These are phyloP conservation scores for Chiua virens DNA, from an alignment of 768 basidiomycete genomes.

Conservation along the genomic window DNA sequence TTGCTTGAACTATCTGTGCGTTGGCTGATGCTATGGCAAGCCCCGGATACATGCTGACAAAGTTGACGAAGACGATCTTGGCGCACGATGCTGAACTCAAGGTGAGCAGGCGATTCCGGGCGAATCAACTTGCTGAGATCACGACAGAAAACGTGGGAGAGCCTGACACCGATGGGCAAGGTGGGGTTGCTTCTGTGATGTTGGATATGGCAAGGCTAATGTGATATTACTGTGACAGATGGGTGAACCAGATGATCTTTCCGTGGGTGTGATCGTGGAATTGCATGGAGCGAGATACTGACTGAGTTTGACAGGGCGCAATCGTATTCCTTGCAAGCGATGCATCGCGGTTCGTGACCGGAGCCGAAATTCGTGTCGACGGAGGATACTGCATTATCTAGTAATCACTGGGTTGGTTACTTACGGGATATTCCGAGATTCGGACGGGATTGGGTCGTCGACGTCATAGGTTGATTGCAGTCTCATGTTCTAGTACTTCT, in stretches of 20 bases:
- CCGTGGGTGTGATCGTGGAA: constrained; percentile 44
- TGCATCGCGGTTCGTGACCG: constrained; percentile 88
- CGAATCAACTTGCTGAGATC: not conserved
- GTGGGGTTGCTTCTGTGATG: constrained; percentile 35
- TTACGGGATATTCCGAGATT: constrained; percentile 10
- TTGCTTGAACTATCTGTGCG: not conserved
- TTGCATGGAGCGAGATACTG: not conserved
- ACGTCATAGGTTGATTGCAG: constrained; percentile 23
- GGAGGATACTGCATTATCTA: constrained; percentile 83
- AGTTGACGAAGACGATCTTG: constrained; percentile 82
- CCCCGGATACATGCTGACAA: constrained; percentile 94
- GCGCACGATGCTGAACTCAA: constrained; percentile 73
- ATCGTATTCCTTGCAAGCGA: constrained; percentile 90
- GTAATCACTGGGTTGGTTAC: constrained; percentile 34
- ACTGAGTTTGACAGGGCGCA: constrained; percentile 56
- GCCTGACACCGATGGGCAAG: constrained; percentile 82
- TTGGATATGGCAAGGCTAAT: constrained; percentile 5
- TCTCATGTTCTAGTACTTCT: not conserved
- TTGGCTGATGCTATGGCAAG: constrained; percentile 35
- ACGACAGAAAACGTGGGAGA: constrained; percentile 79
- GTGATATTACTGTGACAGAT: constrained; percentile 46
- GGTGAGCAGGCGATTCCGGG: constrained; percentile 37
- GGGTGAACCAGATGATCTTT: constrained; percentile 90
- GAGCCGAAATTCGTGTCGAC: constrained; percentile 81
- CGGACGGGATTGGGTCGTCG: constrained; percentile 1